Base-by-base conservation (phyloP, 352 stramenopile genomes). In the Phytophthora ramorum region DNA sequence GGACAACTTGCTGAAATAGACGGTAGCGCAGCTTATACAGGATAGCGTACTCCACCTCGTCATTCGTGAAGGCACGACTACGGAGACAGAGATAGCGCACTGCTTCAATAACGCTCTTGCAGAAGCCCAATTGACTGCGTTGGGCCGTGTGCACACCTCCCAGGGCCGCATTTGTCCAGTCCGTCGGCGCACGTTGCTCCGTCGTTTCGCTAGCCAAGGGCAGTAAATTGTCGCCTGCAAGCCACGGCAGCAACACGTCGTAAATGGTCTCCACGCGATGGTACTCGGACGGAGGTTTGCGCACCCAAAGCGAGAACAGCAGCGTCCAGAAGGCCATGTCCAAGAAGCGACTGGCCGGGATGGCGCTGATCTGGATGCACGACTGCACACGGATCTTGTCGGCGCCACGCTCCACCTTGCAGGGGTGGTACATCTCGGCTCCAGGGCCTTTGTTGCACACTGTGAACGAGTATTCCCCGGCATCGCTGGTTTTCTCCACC, bases 381-480 rank as follows among this genome's bases (percentile, higher is more conserved):
- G 89, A 73, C 64, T 95, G 85, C 51, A 96, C 87, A 38, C 85
- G 85, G 35, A 96, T 83, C 71, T 96, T 96, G 41, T 73, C 55
- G 7, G 48, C 40, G 13, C 47, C 37, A 8, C 59, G 63, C 45
- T 65, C 26, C 1, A 66, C 62, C 22, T 71, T 57, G 56, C 66
- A 55, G 0, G 87, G 75, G 63, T 97, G 91, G 52, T 97, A 96
- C 78, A 94, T 79, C 59, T 95, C 87, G 0, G 87, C 79, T 7
- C 91, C 91, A 0, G 85, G 80, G 0, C 91, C 91, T 59, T 95
- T 95, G 73, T 97, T 97, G 65, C 89, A 97, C 35, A 97, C 83
- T 28, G 86, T 93, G 50, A 97, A 92, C 19, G 81, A 89, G 49
- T 90, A 96, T 13, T 67, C 60, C 12, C 48, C 43, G 14, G 70